phyloP scores from a whole-genome alignment of 768 basidiomycete genomes.

The Psilocybe cubensis region DNA sequence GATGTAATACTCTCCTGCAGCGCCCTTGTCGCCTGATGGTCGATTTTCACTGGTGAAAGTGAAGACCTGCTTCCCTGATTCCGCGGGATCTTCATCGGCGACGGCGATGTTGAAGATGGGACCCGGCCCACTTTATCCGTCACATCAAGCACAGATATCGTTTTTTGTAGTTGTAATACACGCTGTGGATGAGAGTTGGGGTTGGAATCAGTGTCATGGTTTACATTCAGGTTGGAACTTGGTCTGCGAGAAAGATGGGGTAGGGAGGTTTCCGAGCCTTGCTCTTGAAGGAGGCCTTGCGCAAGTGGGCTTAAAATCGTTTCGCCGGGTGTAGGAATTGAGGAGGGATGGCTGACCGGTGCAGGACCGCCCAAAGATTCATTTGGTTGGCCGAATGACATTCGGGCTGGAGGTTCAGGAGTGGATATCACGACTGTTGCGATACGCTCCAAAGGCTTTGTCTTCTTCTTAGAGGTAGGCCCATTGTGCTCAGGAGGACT shows the following conservation, averaged over 20 bases:
- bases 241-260: neutral
- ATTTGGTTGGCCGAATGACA: slow-evolving; percentile 38
- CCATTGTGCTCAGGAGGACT: slow-evolving; percentile 2
- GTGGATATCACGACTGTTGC: slow-evolving; percentile 18
- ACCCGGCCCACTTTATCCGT: slow-evolving; percentile 37
- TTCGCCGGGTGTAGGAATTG: slow-evolving; percentile 7
- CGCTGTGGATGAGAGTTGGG: neutral
- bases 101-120: slow-evolving; percentile 63
- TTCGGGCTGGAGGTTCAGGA: slow-evolving; percentile 14
- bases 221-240: neutral
- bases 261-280: neutral
- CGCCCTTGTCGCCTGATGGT: slow-evolving; percentile 54
- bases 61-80: slow-evolving; percentile 25
- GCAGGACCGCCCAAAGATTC: slow-evolving; percentile 27
- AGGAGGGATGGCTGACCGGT: slow-evolving; percentile 11
- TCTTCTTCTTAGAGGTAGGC: slow-evolving; percentile 1
- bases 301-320: neutral
- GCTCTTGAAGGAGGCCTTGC: neutral
- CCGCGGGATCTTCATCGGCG: slow-evolving; percentile 50
- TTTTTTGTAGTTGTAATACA: neutral
- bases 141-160: slow-evolving; percentile 2
- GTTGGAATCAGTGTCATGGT: neutral
- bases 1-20: slow-evolving; percentile 72
- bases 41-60: slow-evolving; percentile 47
- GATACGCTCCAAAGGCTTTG: slow-evolving; percentile 19